Evolutionary conservation across 2,329 filamentous ascomycete genomes (phyloP), one percentile per base, ranked within the genome.

Genomic region (Dactylellina haptotyla): DNA sequence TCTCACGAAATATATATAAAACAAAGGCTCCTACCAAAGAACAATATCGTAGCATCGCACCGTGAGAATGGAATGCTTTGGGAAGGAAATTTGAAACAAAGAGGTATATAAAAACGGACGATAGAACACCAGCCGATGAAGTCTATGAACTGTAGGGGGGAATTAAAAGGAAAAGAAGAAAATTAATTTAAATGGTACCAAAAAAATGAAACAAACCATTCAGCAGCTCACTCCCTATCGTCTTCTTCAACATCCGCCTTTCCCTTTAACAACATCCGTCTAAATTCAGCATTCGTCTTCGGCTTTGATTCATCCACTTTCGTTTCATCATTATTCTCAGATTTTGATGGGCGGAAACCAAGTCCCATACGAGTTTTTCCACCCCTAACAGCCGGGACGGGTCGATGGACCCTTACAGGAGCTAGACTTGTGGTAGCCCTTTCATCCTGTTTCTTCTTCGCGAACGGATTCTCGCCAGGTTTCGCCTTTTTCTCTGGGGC

Each of bases 361-460:
- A 80, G 64, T 4, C 80, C 80, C 32, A 64, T 64, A 20, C 75
- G 61, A 20, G 61, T 46, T 37, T 63, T 62, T 25, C 9, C 83
- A 81, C 66, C 54, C 30, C 59, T 84, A 81, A 59, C 83, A 82
- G 28, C 85, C 77, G 18, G 63, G 72, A 53, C 57, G 83, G 83
- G 14, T 82, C 81, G 79, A 86, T 84, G 45, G 85, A 80, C 10
- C 41, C 70, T 48, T 2, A 46, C 30, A 1, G 70, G 61, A 12
- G 41, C 59, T 18, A 66, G 28, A 9, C 48, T 58, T 10, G 45
- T 51, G n/a, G 76, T 76, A 28, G 58, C 34, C 37, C 63, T 62
- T 32, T 65, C 61, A 5, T 77, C 76, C 1, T 75, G 57, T 57
- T 79, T 79, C 61, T 81, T 81, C n/a, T 76, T 76, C 16, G 78